Evolutionary conservation across 345 rosid species (phyloP), one percentile per base, ranked within the genome.

Genomic region (Conringia planisiliqua): DNA sequence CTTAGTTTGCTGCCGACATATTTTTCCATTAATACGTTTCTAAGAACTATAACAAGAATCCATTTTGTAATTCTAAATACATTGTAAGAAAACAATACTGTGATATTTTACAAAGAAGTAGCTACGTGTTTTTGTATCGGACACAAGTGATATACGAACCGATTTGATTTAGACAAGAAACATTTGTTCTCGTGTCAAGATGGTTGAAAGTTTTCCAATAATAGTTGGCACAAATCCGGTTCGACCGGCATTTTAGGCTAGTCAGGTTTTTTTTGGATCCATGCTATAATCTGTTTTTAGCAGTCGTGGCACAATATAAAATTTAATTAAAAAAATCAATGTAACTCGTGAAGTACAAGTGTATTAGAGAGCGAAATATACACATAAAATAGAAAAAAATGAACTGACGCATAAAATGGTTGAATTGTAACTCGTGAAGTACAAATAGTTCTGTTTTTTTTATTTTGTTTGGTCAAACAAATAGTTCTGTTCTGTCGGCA

Each of bases 401-500:
- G 22, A 60, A 60, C 13, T 71, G 59, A 47, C 67, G 67, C 48
- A 47, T 33, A 12, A 24, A 71, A 71, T 35, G 35, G 16, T 46
- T 60, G 50, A 48, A 52, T 2, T 71, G 76, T n/a, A n/a, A n/a
- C n/a, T n/a, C n/a, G 62, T 44, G 62, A 51, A 51, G 22, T 4
- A 36, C 68, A 71, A 26, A 50, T 72, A 51, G 29, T 51, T 51
- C 33, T 52, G 58, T 52, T 26, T 26, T 3, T 36, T 36, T 2
- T 36, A 22, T 35, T 35, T 8, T 0, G 3, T 35, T 36, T 9
- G 40, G 40, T 36, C 40, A 36, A 36, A 27, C 54, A 69, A 7
- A 42, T 70, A 43, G 20, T 46, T 70, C 35, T 20, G 13, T 7
- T 42, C 5, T 74, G 78, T 74, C 78, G 78, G 78, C 72, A 66